Conservation (phyloP, 1,139 yeast genomes). For the Candida sp. region DNA sequence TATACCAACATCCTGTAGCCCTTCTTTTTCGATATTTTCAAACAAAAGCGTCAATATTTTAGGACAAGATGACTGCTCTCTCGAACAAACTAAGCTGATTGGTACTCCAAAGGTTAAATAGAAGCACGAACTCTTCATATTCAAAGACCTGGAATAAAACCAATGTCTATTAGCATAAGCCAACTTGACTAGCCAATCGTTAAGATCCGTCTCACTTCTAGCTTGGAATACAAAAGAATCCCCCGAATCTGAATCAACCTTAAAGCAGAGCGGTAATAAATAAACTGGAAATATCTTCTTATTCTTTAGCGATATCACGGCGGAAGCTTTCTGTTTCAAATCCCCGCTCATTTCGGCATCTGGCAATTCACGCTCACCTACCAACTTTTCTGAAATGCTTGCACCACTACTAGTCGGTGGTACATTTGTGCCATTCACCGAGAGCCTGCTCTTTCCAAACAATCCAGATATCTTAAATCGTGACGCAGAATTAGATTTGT, state of each 20-base stretch:
- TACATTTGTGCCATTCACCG: constrained; percentile 20
- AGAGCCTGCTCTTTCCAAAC: constrained; percentile 35
- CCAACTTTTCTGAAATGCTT: constrained; percentile 44
- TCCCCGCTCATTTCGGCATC: constrained; percentile 40
- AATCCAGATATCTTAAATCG: constrained; percentile 45
- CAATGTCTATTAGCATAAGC: constrained; percentile 53
- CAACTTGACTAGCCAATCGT: constrained; percentile 67
- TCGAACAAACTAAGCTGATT: constrained; percentile 63
- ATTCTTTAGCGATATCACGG: constrained; percentile 52
- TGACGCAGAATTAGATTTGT: constrained; percentile 36
- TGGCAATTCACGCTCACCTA: constrained; percentile 60
- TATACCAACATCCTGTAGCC: constrained; percentile 86
- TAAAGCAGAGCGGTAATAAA: constrained; percentile 54
- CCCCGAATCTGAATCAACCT: constrained; percentile 45
- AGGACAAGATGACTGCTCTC: constrained; percentile 68
- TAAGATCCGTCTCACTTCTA: constrained; percentile 56
- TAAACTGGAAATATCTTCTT: constrained; percentile 54
- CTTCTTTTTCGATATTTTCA: constrained; percentile 75
- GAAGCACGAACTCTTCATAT: constrained; percentile 22
- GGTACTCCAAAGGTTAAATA: constrained; percentile 86
- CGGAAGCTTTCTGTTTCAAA: constrained; percentile 50
- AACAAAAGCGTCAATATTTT: constrained; percentile 61
- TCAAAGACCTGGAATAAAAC: constrained; percentile 46
- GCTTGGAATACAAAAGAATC: constrained; percentile 73
- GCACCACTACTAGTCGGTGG: constrained; percentile 3